Conservation (phyloP, 2,329 filamentous ascomycete species). For the Hymenoscyphus scutula region DNA sequence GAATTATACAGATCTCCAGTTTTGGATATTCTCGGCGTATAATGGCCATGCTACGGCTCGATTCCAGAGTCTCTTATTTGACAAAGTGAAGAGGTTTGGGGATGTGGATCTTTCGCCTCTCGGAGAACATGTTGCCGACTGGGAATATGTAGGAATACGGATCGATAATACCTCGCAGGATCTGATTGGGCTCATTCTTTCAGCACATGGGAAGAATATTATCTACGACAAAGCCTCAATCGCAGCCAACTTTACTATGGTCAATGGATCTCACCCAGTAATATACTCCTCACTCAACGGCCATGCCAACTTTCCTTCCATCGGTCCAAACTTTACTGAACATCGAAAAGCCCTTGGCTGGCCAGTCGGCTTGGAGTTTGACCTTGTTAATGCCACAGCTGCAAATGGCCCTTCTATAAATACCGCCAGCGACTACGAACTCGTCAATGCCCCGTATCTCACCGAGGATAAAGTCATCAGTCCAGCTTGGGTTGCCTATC, state of each 20-base stretch:
- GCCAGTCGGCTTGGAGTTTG: constrained; percentile 25
- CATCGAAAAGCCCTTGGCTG: constrained; percentile 21
- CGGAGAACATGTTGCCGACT: constrained; percentile 27
- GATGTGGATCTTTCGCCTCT: constrained; percentile 24
- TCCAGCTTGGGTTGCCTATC: constrained; percentile 26
- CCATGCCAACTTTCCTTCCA: constrained; percentile 25
- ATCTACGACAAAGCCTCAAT: constrained; percentile 19
- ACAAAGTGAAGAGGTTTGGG: constrained; percentile 19
- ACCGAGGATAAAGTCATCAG: constrained; percentile 19
- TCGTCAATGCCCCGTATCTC: constrained; percentile 24
- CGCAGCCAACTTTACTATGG: constrained; percentile 17
- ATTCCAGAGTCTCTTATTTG: constrained; percentile 19
- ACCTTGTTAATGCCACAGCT: constrained; percentile 24
- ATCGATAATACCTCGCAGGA: constrained; percentile 26
- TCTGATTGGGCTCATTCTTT: constrained; percentile 24
- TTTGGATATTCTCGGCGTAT: constrained; percentile 27
- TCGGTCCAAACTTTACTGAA: constrained; percentile 24
- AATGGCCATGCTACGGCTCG: constrained; percentile 25
- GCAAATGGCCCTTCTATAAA: constrained; percentile 18
- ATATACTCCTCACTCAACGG: constrained; percentile 27
- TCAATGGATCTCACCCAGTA: constrained; percentile 22
- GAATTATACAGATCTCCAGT: constrained; percentile 27
- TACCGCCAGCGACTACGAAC: constrained; percentile 18
- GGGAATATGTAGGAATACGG: constrained; percentile 25
- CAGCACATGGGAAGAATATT: constrained; percentile 24